Evolutionary conservation across 495 filamentous ascomycete species (phyloP).

Genomic region (Recurvomyces mirabilis): DNA sequence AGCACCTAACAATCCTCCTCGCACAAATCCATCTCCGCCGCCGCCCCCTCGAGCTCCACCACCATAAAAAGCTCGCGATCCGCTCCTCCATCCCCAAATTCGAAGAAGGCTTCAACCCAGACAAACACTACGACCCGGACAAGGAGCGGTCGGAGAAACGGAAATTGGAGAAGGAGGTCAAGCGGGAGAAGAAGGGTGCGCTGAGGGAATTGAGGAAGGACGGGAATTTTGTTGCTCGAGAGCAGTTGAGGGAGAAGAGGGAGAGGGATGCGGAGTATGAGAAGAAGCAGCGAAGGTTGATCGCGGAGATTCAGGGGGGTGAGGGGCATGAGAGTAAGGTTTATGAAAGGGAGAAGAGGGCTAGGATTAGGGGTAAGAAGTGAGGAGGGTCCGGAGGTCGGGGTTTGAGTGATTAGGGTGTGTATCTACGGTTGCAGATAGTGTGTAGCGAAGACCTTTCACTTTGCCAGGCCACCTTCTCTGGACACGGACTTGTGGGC

Average conservation of each 20-base stretch:
- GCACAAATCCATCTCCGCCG: slow-evolving; percentile 48
- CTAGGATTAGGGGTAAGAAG: slow-evolving; percentile 51
- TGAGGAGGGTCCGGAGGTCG: slow-evolving; percentile 17
- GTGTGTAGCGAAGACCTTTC: background rate
- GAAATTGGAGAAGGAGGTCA: slow-evolving; percentile 78
- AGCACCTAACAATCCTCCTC: slow-evolving; percentile 35
- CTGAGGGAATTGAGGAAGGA: slow-evolving; percentile 92
- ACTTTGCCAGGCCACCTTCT: too few species aligned
- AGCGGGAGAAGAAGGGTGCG: slow-evolving; percentile 89
- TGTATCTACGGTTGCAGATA: background rate
- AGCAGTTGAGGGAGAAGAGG: slow-evolving; percentile 84
- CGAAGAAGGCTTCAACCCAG: slow-evolving; percentile 86
- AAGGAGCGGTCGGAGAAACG: slow-evolving; percentile 69
- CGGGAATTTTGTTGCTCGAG: slow-evolving; percentile 77
- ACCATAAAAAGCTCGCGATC: slow-evolving; percentile 81
- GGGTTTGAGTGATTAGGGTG: too few species aligned
- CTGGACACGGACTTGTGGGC: too few species aligned
- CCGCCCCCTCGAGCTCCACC: slow-evolving; percentile 73
- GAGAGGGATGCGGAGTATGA: slow-evolving; percentile 75
- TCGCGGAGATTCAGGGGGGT: slow-evolving; percentile 90
- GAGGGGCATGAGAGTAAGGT: slow-evolving; percentile 76
- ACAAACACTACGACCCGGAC: slow-evolving; percentile 92
- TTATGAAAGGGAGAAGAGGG: slow-evolving; percentile 76
- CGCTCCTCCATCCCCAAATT: slow-evolving; percentile 87
- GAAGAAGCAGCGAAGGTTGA: slow-evolving; percentile 80